These are phyloP conservation scores for Echium plantagineum DNA, from an alignment of 257 asterid genomes.

Conservation along the genomic window DNA sequence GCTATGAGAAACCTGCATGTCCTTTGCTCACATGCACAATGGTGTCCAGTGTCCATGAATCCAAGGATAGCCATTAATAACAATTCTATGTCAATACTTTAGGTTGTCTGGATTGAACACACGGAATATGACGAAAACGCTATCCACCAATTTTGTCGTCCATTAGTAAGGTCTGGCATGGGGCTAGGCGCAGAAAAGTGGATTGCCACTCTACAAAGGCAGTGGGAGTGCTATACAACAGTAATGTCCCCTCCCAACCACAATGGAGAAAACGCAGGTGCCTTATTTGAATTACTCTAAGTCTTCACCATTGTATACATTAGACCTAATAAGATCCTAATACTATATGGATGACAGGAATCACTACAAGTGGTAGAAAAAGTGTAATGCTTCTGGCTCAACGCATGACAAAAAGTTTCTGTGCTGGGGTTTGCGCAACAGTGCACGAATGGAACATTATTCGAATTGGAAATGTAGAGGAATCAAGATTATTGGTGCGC, in stretches of 20 bases:
- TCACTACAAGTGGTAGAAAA: constrained; percentile 40
- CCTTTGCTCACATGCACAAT: too few species aligned
- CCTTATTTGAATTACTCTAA: background rate
- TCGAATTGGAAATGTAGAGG: constrained; percentile 33
- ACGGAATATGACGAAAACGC: constrained; percentile 47
- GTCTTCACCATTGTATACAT: background rate
- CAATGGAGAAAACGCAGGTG: constrained; percentile 46
- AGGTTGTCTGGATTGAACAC: constrained; percentile 90
- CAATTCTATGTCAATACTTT: constrained; percentile 9
- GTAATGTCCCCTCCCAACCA: constrained; percentile 36
- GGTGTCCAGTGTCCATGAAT: too few species aligned
- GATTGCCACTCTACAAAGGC: constrained; percentile 55
- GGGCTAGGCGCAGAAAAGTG: constrained; percentile 81
- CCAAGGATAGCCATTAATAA: background rate
- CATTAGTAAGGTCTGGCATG: constrained; percentile 61
- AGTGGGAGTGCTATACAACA: constrained; percentile 45
- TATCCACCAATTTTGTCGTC: constrained; percentile 43
- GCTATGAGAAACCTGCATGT: too few species aligned
- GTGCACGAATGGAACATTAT: constrained; percentile 61
- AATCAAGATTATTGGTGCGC: constrained; percentile 48
- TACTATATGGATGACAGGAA: constrained; percentile 23
- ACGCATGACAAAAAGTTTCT: constrained; percentile 64
- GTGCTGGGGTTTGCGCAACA: constrained; percentile 54
- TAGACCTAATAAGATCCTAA: constrained; percentile 7
- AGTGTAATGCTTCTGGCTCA: constrained; percentile 59